Base-by-base conservation (phyloP, 768 basidiomycete genomes). In the Kwoniella sp. region DNA sequence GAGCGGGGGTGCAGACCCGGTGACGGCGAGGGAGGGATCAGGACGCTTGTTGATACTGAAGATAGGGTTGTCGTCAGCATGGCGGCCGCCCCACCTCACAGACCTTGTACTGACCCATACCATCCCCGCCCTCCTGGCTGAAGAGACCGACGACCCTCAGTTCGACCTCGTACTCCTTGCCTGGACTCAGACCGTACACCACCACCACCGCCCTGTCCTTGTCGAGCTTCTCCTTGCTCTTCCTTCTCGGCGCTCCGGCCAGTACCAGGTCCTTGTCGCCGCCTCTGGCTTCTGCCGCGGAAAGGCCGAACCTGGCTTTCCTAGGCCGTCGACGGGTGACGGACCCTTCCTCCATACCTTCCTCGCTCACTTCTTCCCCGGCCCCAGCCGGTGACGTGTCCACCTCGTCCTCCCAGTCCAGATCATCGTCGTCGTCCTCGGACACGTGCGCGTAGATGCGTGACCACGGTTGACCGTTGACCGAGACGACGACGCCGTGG, bases 161-260 rank as follows among this genome's bases (percentile, higher is more conserved):
- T 65, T 90, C 87, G 45, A 95, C 84, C 65, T 95, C 89, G 63
- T 95, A 95, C 69, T 88, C 87, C 50, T 87, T 80, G 1, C 87
- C 87, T 3, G 89, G 90, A 77, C 87, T 81, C 39, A 96, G 78
- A 1, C 88, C 89, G 53, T 89, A 91, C 23, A 96, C 82, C 53
- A 93, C 87, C 46, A 95, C 88, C 50, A 92, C 82, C 0, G 89
- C 91, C 66, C 93, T 87, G 60, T 92, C 89, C 0, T 80, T 79
- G n/a, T 60, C 61, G 37, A 49, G 40, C 38, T 56, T 59, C 38
- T 44, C 40, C 50, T 43, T 45, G 6, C 28, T 50, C 31, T 57
- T 36, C 33, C 28, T 58, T 37, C 40, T 55, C 48, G 32, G 32
- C 3, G 28, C 12, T n/a, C 46, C 46, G 27, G 39, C 34, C 15